Base-by-base conservation (phyloP, 371 early-diverging fungal genomes). In the Rhizopus delemar region DNA sequence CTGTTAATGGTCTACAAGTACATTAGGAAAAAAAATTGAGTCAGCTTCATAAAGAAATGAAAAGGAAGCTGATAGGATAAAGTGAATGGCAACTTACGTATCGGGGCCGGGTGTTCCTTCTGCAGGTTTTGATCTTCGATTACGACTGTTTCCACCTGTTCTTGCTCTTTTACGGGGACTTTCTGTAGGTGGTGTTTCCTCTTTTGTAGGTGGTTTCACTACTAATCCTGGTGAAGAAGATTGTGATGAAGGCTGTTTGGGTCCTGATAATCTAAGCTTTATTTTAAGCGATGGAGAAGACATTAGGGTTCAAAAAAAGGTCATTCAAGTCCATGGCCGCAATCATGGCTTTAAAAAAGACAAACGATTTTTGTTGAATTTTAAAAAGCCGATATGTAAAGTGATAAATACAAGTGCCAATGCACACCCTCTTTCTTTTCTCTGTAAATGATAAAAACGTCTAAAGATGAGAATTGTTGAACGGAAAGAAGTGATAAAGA, bases 241-340 rank as follows among this genome's bases (percentile, higher is more conserved):
- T 51, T 53, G 60, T 28, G 68, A 56, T 46, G 56, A 46, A 16
- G 58, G 32, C 34, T 51, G 49, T 39, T 57, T 63, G 5, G 69
- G 64, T 33, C 51, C 56, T 34, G 74, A 62, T 28, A 74, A 59
- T 36, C 71, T 55, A 39, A 74, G 49, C 38, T 63, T 74, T 50
- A 74, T 74, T 56, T 74, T 74, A 28, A 74, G 55, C 31, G 74
- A 54, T 41, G 73, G 66, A 56, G 66, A 66, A 39, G 73, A 45
- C 70, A 69, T 69, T 43, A 50, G 8, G 41, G 36, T 11, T 36
- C 36, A 36, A 36, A 36, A 6, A 36, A 36, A 36, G 11, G 36
- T 11, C 11, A 8, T 36, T 36, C 36, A 22, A 22, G 22, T 22
- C 22, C 22, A 22, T 22, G 22, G 22, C 22, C 22, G 22, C 22